Evolutionary conservation across 2,329 filamentous ascomycete genomes (phyloP), one percentile per base, ranked within the genome.

Genomic region (Curvularia eragrostidis): DNA sequence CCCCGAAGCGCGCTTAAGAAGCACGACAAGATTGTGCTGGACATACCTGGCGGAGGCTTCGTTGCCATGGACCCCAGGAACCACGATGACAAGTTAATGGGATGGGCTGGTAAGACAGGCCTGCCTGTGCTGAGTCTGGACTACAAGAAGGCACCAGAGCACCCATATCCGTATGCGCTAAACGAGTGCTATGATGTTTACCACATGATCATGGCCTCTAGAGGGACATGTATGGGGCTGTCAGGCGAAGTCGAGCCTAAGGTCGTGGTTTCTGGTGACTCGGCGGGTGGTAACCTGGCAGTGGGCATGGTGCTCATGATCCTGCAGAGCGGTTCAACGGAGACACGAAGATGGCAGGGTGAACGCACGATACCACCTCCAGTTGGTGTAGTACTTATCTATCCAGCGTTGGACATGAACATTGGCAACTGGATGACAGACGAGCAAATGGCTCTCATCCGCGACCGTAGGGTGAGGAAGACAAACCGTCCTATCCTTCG

Each of bases 381-480:
- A 0, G 89, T 91, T 51, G 94, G 93, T 0, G 78, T 98, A 7
- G 83, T 98, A 0, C 83, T 97, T 48, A 88, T 96, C 57, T 99
- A 99, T 70, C 95, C 95, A 0, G 89, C 89, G 0, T 80, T 99
- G 58, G 95, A 98, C 70, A 93, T 98, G 90, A 97, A 96, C 70
- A 98, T 98, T 64, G 92, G 92, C 36, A 97, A 93, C 76, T 99
- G 95, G 95, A 98, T 99, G 93, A 93, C 91, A 0, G 94, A 98
- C 68, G 94, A 98, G 75, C 93, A 99, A 74, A 96, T 98, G 91
- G 87, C 91, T 0, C 80, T 99, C 59, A 96, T 99, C 62, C 89
- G 92, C 64, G 93, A 97, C 62, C 87, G 92, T 10, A 85, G 87
- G 56, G 88, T 88, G 73, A 85, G 92, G 23, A 89, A 88, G 66